Conservation (phyloP, 176 grass and related monocot species). For the Dendrocalamus sinicus region DNA sequence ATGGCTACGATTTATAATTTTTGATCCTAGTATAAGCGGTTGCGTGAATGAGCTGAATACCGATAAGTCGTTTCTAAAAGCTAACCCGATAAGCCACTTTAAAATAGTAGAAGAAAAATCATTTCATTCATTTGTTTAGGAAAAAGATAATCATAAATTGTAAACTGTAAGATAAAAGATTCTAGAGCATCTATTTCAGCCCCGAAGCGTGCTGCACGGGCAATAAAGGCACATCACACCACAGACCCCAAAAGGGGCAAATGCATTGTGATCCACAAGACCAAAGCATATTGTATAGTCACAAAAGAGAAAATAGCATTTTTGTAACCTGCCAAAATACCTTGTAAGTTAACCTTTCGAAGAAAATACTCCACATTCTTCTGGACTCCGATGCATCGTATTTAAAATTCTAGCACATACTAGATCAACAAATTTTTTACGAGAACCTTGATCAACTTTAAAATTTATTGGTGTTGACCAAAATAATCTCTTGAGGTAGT, state of each 20-base stretch:
- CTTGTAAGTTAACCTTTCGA: not conserved
- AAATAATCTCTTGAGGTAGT: not conserved
- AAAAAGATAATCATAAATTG: no score
- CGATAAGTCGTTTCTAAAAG: no score
- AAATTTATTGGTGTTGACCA: not conserved
- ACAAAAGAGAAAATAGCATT: not conserved
- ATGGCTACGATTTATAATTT: no score
- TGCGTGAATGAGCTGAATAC: no score
- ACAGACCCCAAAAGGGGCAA: not conserved
- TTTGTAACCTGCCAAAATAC: not conserved
- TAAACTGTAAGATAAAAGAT: no score
- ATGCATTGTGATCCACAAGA: slow-evolving; percentile 1
- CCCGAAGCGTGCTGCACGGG: not conserved
- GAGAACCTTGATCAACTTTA: not conserved
- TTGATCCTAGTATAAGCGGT: no score
- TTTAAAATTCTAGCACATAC: not conserved
- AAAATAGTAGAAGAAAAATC: no score
- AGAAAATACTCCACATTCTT: not conserved
- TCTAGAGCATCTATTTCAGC: not conserved
- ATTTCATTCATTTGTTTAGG: no score
- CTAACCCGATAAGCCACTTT: no score
- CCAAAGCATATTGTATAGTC: no score
- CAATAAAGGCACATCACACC: slow-evolving; percentile 5
- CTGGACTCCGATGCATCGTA: not conserved
- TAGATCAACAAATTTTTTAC: not conserved